A percentile compares a stretch with the other conserved stretches of the same genome.
These are phyloP conservation scores for Arabis hirsuta DNA, from an alignment of 345 rosid genomes.

Conservation along the genomic window DNA sequence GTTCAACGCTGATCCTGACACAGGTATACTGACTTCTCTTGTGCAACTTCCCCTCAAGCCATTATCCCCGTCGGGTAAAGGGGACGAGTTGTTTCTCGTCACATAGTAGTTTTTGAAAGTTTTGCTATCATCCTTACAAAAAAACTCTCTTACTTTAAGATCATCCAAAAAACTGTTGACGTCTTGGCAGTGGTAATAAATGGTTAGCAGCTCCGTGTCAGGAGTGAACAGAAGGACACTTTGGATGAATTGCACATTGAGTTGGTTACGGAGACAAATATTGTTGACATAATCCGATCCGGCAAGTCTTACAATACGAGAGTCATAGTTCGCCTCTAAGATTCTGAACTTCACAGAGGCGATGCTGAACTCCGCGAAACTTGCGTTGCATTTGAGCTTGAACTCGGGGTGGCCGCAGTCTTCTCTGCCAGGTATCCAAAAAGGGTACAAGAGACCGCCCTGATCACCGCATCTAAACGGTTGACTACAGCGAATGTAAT, in stretches of 20 bases:
- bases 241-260: conserved; percentile 27
- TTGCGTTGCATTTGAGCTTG: background rate
- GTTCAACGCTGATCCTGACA: background rate
- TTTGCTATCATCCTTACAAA: background rate
- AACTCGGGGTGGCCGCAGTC: conserved; percentile 46
- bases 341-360: conserved; percentile 32
- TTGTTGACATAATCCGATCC: conserved; percentile 39
- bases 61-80: no score
- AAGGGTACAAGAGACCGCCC: conserved; percentile 31
- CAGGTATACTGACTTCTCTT: conserved; percentile 19
- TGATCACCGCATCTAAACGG: conserved; percentile 18
- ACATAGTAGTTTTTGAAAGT: conserved; percentile 10
- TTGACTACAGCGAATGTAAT: conserved; percentile 7
- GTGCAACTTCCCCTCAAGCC: conserved; percentile 13
- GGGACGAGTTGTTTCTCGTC: background rate
- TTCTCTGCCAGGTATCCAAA: conserved; percentile 27
- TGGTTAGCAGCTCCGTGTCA: conserved; percentile 9
- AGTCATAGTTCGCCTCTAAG: background rate
- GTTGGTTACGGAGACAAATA: conserved; percentile 20
- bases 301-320: conserved; percentile 19
- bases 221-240: background rate
- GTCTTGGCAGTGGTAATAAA: conserved; percentile 43
- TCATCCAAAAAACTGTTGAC: no score
- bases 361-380: conserved; percentile 30
- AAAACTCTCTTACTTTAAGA: background rate